These are phyloP conservation scores for Daucus carota DNA, from an alignment of 129 eudicot genomes.

Conservation along the genomic window DH1_v3.0 NC_030388.2:13746001-13746500, in stretches of 20 bases:
- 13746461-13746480: constrained; percentile 3
- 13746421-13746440: constrained; percentile 88
- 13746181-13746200: constrained; percentile 51
- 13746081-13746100: constrained; percentile 89
- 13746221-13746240: constrained; percentile 87
- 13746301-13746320: constrained; percentile 61
- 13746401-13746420: constrained; percentile 83
- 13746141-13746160: constrained; percentile 62
- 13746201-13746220: constrained; percentile 74
- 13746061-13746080: constrained; percentile 97
- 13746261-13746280: constrained; percentile 76
- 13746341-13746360: constrained; percentile 48
- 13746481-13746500: background rate
- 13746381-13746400: constrained; percentile 69
- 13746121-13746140: constrained; percentile 80
- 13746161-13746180: constrained; percentile 71
- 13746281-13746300: constrained; percentile 70
- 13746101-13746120: constrained; percentile 97
- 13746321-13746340: constrained; percentile 34
- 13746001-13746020: constrained; percentile 51
- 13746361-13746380: constrained; percentile 75
- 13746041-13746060: constrained; percentile 67
- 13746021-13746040: constrained; percentile 38
- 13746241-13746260: constrained; percentile 97
- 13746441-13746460: constrained; percentile 17